Percentiles rank a stretch among this genome's conserved stretches.
These are phyloP conservation scores for Knoxia roxburghii DNA, from an alignment of 257 asterid genomes.

Conservation along the genomic window DNA sequence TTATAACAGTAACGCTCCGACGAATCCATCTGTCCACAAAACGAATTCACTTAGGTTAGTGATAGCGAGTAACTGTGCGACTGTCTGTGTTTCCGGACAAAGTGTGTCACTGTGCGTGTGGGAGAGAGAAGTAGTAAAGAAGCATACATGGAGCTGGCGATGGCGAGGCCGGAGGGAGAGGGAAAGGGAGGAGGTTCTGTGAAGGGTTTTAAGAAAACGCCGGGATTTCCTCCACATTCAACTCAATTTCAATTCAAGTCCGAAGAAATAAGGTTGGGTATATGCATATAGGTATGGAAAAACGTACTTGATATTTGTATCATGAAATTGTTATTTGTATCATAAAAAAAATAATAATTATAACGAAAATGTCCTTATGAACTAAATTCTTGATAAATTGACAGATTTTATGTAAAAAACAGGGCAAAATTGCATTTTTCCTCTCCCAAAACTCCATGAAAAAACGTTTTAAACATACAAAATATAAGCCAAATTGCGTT, in stretches of 20 bases:
- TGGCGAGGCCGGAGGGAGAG: neutral
- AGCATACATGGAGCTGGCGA: conserved; percentile 4
- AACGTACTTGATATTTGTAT: no score
- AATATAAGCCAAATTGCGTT: no score
- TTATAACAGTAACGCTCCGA: conserved; percentile 67
- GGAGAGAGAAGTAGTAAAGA: neutral
- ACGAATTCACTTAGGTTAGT: neutral
- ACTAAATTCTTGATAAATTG: no score
- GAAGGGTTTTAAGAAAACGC: conserved; percentile 13
- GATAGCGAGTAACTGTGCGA: neutral
- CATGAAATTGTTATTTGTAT: no score
- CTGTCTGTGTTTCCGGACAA: neutral
- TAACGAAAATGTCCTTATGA: no score
- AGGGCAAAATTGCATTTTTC: no score
- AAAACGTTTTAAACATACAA: no score
- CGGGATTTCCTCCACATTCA: conserved; percentile 16
- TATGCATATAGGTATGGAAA: no score
- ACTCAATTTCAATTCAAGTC: neutral
- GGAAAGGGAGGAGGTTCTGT: conserved; percentile 2
- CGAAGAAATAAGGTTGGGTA: no score
- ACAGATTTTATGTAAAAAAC: no score
- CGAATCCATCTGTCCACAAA: conserved; percentile 59
- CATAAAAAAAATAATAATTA: no score
- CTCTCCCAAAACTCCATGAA: no score
- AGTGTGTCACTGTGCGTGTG: neutral